Evolutionary conservation across 306 rosid species (phyloP).

Genomic region (Prunus armeniaca): DNA sequence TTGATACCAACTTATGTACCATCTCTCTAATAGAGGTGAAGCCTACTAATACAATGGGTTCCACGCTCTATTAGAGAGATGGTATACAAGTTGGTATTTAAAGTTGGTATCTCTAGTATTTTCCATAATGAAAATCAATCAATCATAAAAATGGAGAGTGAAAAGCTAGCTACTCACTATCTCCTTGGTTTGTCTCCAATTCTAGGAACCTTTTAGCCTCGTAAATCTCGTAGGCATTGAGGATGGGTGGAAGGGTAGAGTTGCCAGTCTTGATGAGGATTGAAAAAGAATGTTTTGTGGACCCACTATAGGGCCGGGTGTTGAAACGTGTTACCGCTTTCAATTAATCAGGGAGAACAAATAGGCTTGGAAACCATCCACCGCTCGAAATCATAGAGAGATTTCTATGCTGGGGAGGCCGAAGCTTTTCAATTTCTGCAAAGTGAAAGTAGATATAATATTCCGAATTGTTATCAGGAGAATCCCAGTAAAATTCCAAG

Average conservation of each 20-base stretch:
- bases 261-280: not conserved
- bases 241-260: conserved; percentile 42
- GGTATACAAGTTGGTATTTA: too few relatives aligned
- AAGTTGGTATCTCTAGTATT: too few relatives aligned
- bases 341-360: too few relatives aligned
- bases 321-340: too few relatives aligned
- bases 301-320: not conserved
- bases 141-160: not conserved
- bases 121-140: not conserved
- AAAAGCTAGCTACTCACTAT: not conserved
- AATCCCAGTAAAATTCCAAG: not conserved
- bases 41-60: too few relatives aligned
- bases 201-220: not conserved
- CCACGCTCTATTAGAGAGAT: too few relatives aligned
- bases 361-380: too few relatives aligned
- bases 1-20: too few relatives aligned
- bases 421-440: not conserved
- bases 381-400: too few relatives aligned
- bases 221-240: conserved; percentile 44
- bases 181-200: conserved; percentile 7
- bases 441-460: conserved; percentile 32
- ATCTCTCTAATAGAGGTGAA: too few relatives aligned
- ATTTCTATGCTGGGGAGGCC: too few relatives aligned
- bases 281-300: not conserved
- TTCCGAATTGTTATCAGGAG: not conserved